Percentiles rank a stretch among this genome's conserved stretches.
These are phyloP conservation scores for Lindgomyces ingoldianus DNA, from an alignment of 495 filamentous ascomycete species.

Conservation along the genomic window DNA sequence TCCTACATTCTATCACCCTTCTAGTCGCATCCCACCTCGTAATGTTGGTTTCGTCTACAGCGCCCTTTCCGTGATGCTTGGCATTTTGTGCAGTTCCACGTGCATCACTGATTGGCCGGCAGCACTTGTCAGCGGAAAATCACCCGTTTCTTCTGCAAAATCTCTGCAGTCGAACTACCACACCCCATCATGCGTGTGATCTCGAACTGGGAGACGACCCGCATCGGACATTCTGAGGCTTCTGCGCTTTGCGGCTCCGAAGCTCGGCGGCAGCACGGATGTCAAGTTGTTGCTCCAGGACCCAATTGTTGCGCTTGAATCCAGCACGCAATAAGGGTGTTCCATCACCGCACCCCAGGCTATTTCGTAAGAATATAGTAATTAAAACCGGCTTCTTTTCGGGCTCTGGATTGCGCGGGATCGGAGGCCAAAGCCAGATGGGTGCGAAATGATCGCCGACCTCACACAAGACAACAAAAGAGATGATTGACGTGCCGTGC, in stretches of 20 bases:
- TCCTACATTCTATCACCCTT: conserved; percentile 7
- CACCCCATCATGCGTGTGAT: conserved; percentile 17
- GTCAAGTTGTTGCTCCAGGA: neutral
- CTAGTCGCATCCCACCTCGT: neutral
- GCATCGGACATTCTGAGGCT: neutral
- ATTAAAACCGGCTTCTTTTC: neutral
- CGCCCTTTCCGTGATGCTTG: conserved; percentile 1
- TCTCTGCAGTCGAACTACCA: neutral
- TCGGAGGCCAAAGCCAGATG: neutral
- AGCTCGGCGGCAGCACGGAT: conserved; percentile 1
- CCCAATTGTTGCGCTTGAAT: conserved; percentile 5
- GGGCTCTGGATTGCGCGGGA: neutral
- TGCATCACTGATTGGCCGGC: conserved; percentile 19
- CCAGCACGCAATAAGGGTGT: conserved; percentile 15
- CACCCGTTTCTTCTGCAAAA: neutral
- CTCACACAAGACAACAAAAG: neutral
- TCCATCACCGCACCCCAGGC: neutral
- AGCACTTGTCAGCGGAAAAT: neutral
- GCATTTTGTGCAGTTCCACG: conserved; percentile 18
- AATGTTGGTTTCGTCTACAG: neutral
- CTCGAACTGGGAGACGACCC: neutral
- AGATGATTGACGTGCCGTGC: neutral
- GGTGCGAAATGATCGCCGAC: neutral
- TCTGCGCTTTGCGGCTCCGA: neutral
- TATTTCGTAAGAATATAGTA: neutral